phyloP scores from a whole-genome alignment of 768 basidiomycete species.

The Hydnomerulius pinastri region DNA sequence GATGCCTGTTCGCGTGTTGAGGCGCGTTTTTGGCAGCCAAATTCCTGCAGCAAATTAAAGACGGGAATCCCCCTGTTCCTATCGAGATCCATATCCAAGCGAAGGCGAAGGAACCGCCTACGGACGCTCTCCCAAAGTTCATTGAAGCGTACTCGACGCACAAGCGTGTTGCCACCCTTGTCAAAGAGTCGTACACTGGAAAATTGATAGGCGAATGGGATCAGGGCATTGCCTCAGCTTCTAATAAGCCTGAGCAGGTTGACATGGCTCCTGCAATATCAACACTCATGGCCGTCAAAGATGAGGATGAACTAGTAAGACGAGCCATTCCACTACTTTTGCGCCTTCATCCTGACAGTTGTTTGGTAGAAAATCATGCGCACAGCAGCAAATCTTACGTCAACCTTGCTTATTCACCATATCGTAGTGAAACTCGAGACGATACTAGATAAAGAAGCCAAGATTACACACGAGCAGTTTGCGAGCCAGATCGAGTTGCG shows the following conservation, averaged over 20 bases:
- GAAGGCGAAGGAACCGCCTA: slow-evolving; percentile 76
- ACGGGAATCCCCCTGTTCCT: slow-evolving; percentile 53
- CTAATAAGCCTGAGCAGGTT: slow-evolving; percentile 67
- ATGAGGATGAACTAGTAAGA: slow-evolving; percentile 87
- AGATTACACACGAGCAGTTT: slow-evolving; percentile 86
- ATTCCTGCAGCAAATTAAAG: slow-evolving; percentile 77
- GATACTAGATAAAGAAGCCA: slow-evolving; percentile 89
- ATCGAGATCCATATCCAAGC: slow-evolving; percentile 80
- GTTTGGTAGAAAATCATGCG: slow-evolving; percentile 69
- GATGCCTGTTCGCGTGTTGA: slow-evolving; percentile 8
- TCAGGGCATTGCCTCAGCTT: slow-evolving; percentile 52
- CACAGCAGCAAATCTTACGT: slow-evolving; percentile 75
- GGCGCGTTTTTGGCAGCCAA: slow-evolving; percentile 57
- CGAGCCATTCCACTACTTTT: neutral
- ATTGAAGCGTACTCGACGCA: slow-evolving; percentile 59
- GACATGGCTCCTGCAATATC: slow-evolving; percentile 82
- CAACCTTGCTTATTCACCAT: slow-evolving; percentile 82
- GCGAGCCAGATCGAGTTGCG: slow-evolving; percentile 85
- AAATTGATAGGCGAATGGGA: slow-evolving; percentile 91
- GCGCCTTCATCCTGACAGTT: slow-evolving; percentile 11
- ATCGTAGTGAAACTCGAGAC: slow-evolving; percentile 86
- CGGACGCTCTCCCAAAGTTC: slow-evolving; percentile 73
- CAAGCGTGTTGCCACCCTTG: slow-evolving; percentile 69
- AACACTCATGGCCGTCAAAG: slow-evolving; percentile 81
- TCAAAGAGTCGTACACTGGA: slow-evolving; percentile 84